Conservation (phyloP, 257 asterid genomes). For the Craterostigma plantagineum region DNA sequence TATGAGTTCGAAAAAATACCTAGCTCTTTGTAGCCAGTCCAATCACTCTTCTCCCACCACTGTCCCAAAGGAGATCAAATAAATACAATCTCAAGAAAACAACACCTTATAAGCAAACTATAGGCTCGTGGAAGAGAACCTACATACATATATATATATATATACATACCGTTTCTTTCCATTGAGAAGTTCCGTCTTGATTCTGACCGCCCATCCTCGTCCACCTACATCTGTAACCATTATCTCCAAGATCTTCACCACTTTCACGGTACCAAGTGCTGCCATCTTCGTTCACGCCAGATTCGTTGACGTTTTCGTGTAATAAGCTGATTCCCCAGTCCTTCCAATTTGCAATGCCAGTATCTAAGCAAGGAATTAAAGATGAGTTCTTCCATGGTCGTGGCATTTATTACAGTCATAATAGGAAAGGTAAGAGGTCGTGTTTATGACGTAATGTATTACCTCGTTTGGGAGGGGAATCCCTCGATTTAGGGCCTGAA, state of each 20-base stretch:
- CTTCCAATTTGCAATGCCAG: slow-evolving; percentile 19
- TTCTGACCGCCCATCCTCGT: slow-evolving; percentile 86
- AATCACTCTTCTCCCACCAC: slow-evolving; percentile 99
- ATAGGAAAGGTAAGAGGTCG: neutral
- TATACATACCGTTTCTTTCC: slow-evolving; percentile 98
- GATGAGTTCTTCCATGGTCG: neutral
- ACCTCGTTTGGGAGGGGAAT: slow-evolving; percentile 96
- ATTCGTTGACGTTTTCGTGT: slow-evolving; percentile 33
- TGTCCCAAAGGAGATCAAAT: slow-evolving; percentile 38
- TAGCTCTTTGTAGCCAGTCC: slow-evolving; percentile 99
- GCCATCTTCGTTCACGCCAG: slow-evolving; percentile 79
- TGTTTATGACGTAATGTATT: neutral
- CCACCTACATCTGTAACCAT: slow-evolving; percentile 94
- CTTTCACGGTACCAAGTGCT: slow-evolving; percentile 86
- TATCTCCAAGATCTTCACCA: slow-evolving; percentile 86
- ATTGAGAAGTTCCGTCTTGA: slow-evolving; percentile 58
- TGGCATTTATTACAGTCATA: neutral
- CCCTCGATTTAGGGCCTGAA: slow-evolving; percentile 85
- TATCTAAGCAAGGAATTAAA: slow-evolving; percentile 30
- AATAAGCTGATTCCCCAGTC: no score
- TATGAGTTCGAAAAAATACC: slow-evolving; percentile 30
- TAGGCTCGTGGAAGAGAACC: no score
- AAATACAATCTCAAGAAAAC: no score
- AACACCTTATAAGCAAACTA: no score
- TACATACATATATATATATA: no score